Evolutionary conservation across 2,329 filamentous ascomycete species (phyloP).

Genomic region (Pseudogymnoascus sp.): DNA sequence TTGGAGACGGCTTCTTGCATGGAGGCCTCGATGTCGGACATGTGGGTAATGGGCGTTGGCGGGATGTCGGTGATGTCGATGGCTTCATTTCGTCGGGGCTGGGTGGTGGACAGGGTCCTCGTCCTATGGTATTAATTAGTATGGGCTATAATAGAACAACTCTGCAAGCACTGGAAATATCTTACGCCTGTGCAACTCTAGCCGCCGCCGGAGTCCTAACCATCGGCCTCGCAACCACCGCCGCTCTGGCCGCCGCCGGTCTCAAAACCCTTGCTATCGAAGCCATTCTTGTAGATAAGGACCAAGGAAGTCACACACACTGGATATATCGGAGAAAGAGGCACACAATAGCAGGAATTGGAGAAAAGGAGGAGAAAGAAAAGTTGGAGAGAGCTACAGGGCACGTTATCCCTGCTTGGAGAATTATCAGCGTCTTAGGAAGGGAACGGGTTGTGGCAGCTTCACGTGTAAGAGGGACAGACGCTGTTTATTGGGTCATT

Average conservation of each 20-base stretch:
- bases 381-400: background rate
- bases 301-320: background rate
- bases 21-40: conserved; percentile 81
- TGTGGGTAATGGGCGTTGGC: conserved; percentile 86
- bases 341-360: background rate
- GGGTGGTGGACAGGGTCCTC: conserved; percentile 56
- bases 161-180: background rate
- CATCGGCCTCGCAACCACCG: conserved; percentile 32
- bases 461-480: conserved; percentile 3
- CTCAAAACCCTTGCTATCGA: conserved; percentile 41
- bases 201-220: conserved; percentile 32
- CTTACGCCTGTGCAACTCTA: conserved; percentile 37
- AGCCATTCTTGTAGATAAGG: conserved; percentile 35
- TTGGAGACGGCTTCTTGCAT: conserved; percentile 88
- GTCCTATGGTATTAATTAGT: conserved; percentile 25
- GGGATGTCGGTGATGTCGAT: conserved; percentile 68
- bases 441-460: background rate
- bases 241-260: conserved; percentile 36
- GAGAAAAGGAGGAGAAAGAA: background rate
- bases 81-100: conserved; percentile 44
- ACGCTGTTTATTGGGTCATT: conserved; percentile 1
- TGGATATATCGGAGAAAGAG: background rate
- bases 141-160: background rate
- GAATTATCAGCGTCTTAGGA: conserved; percentile 1
- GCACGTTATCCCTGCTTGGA: conserved; percentile 1